Evolutionary conservation across 768 basidiomycete genomes (phyloP), one percentile per base, ranked within the genome.

Genomic region (Udeniomyces megalosporus): DNA sequence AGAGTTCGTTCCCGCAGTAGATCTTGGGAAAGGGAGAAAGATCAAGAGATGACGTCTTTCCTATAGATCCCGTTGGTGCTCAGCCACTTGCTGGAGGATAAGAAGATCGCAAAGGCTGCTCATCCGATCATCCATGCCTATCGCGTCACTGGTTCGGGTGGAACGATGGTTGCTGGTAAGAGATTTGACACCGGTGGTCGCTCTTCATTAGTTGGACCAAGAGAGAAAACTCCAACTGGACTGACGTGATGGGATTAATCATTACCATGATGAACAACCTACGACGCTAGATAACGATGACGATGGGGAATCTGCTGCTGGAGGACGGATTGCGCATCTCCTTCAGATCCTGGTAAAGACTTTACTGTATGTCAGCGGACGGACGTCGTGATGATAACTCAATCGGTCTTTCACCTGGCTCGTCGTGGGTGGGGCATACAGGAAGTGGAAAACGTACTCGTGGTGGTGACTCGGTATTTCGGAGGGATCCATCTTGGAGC

Each of bases 211-310:
- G n/a, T n/a, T n/a, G n/a, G n/a, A n/a, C n/a, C n/a, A n/a, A n/a
- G n/a, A n/a, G n/a, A n/a, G n/a, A n/a, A n/a, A n/a, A n/a, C n/a
- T n/a, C n/a, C n/a, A n/a, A n/a, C n/a, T n/a, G n/a, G n/a, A n/a
- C n/a, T n/a, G n/a, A n/a, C n/a, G n/a, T n/a, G n/a, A n/a, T n/a
- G n/a, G n/a, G n/a, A n/a, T n/a, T n/a, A n/a, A n/a, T n/a, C n/a
- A n/a, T n/a, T n/a, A n/a, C n/a, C n/a, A n/a, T n/a, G n/a, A n/a
- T n/a, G n/a, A n/a, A n/a, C n/a, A n/a, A n/a, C n/a, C n/a, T n/a
- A n/a, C n/a, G n/a, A n/a, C n/a, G n/a, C n/a, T 66, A 89, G 92
- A 96, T 69, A 92, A 95, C 62, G 88, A 92, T 61, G 92, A 97
- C 64, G 87, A 96, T 62, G 88, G 91, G 1, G 93, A 99, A 75